Evolutionary conservation across 768 basidiomycete genomes (phyloP).

Genomic region (Solioccasus polychromus): DNA sequence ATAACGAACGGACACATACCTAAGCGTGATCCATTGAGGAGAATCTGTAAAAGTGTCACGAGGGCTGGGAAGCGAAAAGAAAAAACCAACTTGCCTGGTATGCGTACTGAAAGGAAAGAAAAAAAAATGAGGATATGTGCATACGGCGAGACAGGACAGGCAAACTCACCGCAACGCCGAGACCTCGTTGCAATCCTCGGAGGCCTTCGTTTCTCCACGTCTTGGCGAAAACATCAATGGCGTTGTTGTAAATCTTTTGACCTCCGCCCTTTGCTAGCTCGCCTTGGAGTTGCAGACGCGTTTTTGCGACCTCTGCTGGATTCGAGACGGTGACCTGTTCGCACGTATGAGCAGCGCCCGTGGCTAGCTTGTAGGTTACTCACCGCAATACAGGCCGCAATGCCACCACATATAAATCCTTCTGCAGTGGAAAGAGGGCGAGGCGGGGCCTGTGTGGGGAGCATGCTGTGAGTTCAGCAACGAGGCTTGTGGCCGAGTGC

Average conservation of each 20-base stretch:
- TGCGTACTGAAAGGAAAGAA: constrained; percentile 57
- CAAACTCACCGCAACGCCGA: constrained; percentile 87
- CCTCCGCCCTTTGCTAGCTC: constrained; percentile 79
- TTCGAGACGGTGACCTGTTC: constrained; percentile 78
- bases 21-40: constrained; percentile 88
- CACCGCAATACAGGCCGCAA: constrained; percentile 91
- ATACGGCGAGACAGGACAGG: constrained; percentile 22
- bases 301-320: constrained; percentile 79
- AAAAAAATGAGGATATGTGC: constrained; percentile 8
- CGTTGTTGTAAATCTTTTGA: constrained; percentile 81
- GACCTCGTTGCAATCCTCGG: constrained; percentile 88
- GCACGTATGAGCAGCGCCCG: constrained; percentile 2
- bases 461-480: constrained; percentile 12
- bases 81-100: constrained; percentile 67
- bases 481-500: constrained; percentile 2
- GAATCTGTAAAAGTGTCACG: constrained; percentile 51
- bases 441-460: constrained; percentile 8
- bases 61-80: not conserved
- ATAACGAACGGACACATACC: constrained; percentile 42
- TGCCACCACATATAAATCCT: constrained; percentile 84
- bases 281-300: constrained; percentile 93
- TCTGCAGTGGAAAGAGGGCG: constrained; percentile 63
- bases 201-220: constrained; percentile 90
- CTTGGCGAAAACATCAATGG: constrained; percentile 82
- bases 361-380: constrained; percentile 1